A percentile compares a stretch with the other conserved stretches of the same genome.
Evolutionary conservation across 768 basidiomycete genomes (phyloP).

Genomic region (Tulasnella sp.): DNA sequence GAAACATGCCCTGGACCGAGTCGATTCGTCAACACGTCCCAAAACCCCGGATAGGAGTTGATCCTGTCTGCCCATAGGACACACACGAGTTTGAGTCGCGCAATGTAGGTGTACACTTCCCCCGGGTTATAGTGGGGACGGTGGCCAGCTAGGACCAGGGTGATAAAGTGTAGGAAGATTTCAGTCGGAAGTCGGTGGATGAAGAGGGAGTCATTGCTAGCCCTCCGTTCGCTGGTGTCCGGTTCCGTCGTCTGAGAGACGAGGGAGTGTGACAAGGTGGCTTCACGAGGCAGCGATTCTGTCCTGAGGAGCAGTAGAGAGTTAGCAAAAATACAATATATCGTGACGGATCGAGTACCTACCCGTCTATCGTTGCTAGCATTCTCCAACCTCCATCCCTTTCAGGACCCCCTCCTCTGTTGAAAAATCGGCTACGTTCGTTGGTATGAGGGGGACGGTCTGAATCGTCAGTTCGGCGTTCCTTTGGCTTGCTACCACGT

Average conservation of each 20-base stretch:
- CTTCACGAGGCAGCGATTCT: background rate
- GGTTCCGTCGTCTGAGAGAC: background rate
- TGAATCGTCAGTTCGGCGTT: background rate
- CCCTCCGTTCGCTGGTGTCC: background rate
- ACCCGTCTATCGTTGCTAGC: background rate
- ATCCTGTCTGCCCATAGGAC: too few relatives aligned
- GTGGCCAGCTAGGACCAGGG: too few relatives aligned
- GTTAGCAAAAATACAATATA: background rate
- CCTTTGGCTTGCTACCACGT: conserved; percentile 29
- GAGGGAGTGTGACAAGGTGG: background rate
- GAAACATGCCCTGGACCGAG: too few relatives aligned
- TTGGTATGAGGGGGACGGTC: background rate
- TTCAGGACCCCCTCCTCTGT: background rate
- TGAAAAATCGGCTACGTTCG: background rate
- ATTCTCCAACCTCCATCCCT: background rate
- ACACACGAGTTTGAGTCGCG: too few relatives aligned
- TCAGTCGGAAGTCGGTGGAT: background rate
- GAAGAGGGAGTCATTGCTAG: background rate
- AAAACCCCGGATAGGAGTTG: too few relatives aligned
- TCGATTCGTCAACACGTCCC: too few relatives aligned
- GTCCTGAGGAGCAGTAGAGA: background rate
- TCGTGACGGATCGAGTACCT: background rate
- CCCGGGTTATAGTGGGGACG: too few relatives aligned
- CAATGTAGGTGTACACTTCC: too few relatives aligned
- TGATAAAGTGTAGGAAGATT: background rate